phyloP scores from a whole-genome alignment of 1,139 yeast species.

The Pichia sp. region DNA sequence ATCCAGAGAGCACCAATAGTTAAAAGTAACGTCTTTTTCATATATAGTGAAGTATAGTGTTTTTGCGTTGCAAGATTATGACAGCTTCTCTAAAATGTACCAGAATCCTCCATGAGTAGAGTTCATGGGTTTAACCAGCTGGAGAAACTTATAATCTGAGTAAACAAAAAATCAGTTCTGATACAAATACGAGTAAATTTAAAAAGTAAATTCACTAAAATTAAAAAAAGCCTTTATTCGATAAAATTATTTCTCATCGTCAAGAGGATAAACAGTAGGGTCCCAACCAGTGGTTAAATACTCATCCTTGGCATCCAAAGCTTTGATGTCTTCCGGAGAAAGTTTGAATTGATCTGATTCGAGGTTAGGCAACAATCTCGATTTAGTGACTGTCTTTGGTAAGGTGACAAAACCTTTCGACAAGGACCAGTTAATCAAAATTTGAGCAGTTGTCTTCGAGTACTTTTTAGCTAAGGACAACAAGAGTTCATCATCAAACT shows the following conservation, averaged over 20 bases:
- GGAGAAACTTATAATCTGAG: no score
- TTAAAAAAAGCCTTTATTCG: neutral
- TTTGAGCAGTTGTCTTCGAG: constrained; percentile 40
- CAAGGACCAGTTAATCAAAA: constrained; percentile 43
- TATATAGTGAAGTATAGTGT: neutral
- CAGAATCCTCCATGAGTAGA: no score
- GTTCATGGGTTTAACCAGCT: no score
- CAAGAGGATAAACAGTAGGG: constrained; percentile 31
- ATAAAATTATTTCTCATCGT: constrained; percentile 20
- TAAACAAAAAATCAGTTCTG: no score
- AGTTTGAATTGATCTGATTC: constrained; percentile 37
- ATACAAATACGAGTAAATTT: no score
- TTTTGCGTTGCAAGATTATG: no score
- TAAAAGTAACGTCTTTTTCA: neutral
- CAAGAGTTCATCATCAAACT: constrained; percentile 48
- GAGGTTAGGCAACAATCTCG: constrained; percentile 44
- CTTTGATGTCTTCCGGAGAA: constrained; percentile 29
- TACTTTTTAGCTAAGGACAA: constrained; percentile 38
- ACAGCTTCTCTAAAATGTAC: no score
- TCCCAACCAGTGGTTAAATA: constrained; percentile 32
- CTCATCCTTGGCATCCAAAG: constrained; percentile 23
- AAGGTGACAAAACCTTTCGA: constrained; percentile 59
- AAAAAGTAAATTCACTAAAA: neutral
- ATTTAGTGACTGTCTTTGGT: constrained; percentile 57
- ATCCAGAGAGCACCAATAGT: neutral